These are phyloP conservation scores for Trametes maxima DNA, from an alignment of 768 basidiomycete species.

Conservation along the genomic window DNA sequence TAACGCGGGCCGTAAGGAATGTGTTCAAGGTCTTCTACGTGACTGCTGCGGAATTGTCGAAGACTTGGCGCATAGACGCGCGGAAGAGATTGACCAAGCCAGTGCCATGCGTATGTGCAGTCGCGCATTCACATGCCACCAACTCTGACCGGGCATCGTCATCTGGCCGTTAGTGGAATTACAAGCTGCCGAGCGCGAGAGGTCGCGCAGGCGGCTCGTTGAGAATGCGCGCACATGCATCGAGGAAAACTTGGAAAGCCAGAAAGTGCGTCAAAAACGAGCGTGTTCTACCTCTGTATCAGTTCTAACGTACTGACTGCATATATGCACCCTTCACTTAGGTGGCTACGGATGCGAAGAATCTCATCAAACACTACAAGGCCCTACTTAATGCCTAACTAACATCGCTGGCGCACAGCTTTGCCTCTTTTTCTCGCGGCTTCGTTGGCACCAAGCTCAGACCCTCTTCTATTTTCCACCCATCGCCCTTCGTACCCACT, in stretches of 20 bases:
- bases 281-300: neutral
- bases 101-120: slow-evolving; percentile 38
- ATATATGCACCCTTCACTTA: slow-evolving; percentile 17
- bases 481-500: too few relatives aligned
- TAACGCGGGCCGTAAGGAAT: slow-evolving; percentile 11
- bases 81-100: slow-evolving; percentile 34
- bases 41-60: slow-evolving; percentile 27
- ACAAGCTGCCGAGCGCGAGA: slow-evolving; percentile 36
- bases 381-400: slow-evolving; percentile 33
- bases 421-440: neutral
- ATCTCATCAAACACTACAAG: slow-evolving; percentile 46
- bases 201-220: slow-evolving; percentile 39
- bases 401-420: neutral
- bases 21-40: slow-evolving; percentile 21
- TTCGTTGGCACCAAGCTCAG: neutral
- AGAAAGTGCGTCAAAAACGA: slow-evolving; percentile 33
- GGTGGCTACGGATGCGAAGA: slow-evolving; percentile 42
- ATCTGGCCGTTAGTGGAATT: slow-evolving; percentile 31
- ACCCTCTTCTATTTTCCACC: neutral
- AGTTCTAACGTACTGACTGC: neutral
- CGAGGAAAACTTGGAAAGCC: slow-evolving; percentile 42
- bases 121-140: neutral
- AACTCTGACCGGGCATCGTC: neutral
- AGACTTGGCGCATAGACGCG: slow-evolving; percentile 37
- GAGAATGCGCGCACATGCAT: slow-evolving; percentile 36